Evolutionary conservation across 345 rosid genomes (phyloP), one percentile per base, ranked within the genome.

Genomic region (Passiflora organensis): DNA sequence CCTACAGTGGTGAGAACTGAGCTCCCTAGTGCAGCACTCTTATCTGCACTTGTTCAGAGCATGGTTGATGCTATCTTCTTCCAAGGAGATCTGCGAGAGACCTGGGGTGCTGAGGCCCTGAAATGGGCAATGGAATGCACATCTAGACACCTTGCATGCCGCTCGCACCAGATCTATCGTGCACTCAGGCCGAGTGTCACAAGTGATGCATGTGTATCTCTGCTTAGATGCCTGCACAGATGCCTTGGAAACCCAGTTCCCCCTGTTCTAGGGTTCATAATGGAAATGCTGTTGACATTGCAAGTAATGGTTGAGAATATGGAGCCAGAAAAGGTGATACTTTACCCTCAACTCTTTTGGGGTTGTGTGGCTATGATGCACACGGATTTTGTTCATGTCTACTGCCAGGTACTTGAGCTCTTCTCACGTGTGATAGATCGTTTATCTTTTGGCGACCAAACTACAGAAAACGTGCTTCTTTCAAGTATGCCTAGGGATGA

Each of bases 81-180:
- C 78, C 99, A 93, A 74, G 97, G 99, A 70, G 99, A 93, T 79
- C 89, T 93, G n/a, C 91, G 97, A 43, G 99, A 93, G 77, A 93
- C 97, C 55, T 93, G 99, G 99, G 99, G 99, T 22, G 63, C 66
- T 38, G 99, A 89, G 75, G 96, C 99, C 36, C 97, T 93, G 65
- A 93, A 89, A 75, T 93, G 99, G 99, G 99, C 99, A 22, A 89
- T 89, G 99, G 99, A 93, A 61, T 93, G 97, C 82, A 83, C 99
- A 19, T 86, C 96, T 13, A 89, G 94, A 72, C 99, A 93, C 72
- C 80, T 93, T 56, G 99, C 99, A 9, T 93, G 99, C 74, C 95
- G 99, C 42, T 93, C 99, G 4, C 99, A 86, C 75, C 99, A 89
- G 77, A 89, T 93, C 48, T 93, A 93, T 72, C 97, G 99, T 61